Conservation (phyloP, 2,329 filamentous ascomycete genomes). For the Iodosphaeria phyllophila region DNA sequence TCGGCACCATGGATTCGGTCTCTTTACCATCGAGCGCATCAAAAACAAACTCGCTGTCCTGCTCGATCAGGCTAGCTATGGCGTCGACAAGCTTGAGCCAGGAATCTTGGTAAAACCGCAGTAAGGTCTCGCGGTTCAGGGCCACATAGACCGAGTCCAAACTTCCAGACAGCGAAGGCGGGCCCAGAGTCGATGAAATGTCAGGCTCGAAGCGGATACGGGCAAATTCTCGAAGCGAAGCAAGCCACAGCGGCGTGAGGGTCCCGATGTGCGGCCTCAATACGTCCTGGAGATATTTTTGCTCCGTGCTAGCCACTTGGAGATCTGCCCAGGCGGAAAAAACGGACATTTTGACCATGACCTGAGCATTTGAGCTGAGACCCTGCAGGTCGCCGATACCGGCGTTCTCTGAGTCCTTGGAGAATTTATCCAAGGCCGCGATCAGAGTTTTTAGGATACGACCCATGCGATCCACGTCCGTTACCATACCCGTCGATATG, state of each 20-base stretch:
- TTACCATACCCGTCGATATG: conserved; percentile 92
- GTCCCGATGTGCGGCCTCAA: conserved; percentile 78
- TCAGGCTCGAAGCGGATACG: conserved; percentile 89
- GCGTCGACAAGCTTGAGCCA: conserved; percentile 96
- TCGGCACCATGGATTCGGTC: conserved; percentile 24
- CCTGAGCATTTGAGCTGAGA: conserved; percentile 84
- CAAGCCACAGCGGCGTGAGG: conserved; percentile 83
- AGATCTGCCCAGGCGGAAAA: conserved; percentile 96
- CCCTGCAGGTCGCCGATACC: conserved; percentile 86
- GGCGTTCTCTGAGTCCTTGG: conserved; percentile 59
- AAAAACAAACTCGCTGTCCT: conserved; percentile 95
- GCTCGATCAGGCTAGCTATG: conserved; percentile 90
- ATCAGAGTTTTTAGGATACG: conserved; percentile 89
- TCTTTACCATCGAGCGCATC: conserved; percentile 84
- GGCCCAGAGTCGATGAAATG: conserved; percentile 77
- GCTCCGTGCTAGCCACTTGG: conserved; percentile 85
- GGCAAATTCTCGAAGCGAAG: conserved; percentile 84
- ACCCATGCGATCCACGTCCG: conserved; percentile 96
- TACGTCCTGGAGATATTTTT: conserved; percentile 74
- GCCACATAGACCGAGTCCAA: conserved; percentile 90
- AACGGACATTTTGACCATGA: conserved; percentile 97
- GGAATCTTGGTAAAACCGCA: conserved; percentile 91
- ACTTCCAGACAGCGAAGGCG: conserved; percentile 64
- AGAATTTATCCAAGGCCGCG: conserved; percentile 80
- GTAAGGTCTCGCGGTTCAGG: conserved; percentile 77